Conservation (phyloP, 2,329 filamentous ascomycete genomes). For the Penicillium sp. region DNA sequence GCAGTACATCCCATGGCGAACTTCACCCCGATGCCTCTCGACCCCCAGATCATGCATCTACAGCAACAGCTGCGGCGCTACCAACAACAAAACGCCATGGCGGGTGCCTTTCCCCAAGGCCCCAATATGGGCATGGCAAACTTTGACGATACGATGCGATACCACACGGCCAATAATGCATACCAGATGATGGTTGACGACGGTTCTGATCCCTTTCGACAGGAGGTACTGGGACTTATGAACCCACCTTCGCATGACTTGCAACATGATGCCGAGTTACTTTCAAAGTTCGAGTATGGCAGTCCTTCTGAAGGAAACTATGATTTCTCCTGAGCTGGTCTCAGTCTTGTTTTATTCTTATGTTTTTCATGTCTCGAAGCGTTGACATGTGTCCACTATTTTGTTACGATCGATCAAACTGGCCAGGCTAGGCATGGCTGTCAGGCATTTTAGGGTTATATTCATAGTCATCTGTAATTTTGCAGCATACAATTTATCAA, state of each 20-base stretch:
- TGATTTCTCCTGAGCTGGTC: slow-evolving; percentile 30
- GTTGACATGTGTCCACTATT: background rate
- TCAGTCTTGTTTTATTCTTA: slow-evolving; percentile 10
- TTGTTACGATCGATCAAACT: background rate
- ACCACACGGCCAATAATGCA: slow-evolving; percentile 36
- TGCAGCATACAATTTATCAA: background rate
- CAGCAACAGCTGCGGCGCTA: slow-evolving; percentile 45
- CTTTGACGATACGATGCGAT: slow-evolving; percentile 42
- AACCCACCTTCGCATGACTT: slow-evolving; percentile 40
- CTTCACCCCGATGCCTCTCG: slow-evolving; percentile 56
- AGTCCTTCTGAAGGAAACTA: slow-evolving; percentile 38
- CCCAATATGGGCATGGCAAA: slow-evolving; percentile 32
- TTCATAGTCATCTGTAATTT: background rate
- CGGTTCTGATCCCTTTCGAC: slow-evolving; percentile 38
- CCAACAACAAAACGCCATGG: slow-evolving; percentile 39
- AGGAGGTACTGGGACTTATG: slow-evolving; percentile 40
- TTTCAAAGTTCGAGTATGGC: slow-evolving; percentile 42
- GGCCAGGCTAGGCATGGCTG: background rate
- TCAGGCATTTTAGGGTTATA: background rate
- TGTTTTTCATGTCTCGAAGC: background rate
- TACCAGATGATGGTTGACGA: slow-evolving; percentile 47
- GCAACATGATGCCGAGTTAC: slow-evolving; percentile 42
- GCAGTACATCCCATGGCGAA: slow-evolving; percentile 40
- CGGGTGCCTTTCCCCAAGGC: slow-evolving; percentile 34
- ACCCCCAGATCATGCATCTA: slow-evolving; percentile 61